A percentile compares a stretch with the other conserved stretches of the same genome.
Evolutionary conservation across 129 eudicot species (phyloP).

Genomic region (Rutidosis leptorrhynchoides): DNA sequence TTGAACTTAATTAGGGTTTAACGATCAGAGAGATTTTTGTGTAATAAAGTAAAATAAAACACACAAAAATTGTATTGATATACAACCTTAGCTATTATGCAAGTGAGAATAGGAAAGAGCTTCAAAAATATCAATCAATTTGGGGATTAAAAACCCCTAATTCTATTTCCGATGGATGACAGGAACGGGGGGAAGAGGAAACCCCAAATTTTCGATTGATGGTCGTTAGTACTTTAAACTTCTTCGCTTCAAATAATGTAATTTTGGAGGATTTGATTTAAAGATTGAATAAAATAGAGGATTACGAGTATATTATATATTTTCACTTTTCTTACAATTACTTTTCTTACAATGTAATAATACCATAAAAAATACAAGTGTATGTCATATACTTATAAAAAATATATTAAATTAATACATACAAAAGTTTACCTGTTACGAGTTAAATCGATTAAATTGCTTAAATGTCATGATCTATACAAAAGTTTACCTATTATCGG

Average conservation of each 20-base stretch:
- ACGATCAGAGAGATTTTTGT: not conserved
- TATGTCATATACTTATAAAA: no score
- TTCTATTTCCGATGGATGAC: not conserved
- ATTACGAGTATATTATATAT: no score
- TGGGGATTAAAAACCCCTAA: not conserved
- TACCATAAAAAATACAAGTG: no score
- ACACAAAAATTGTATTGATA: not conserved
- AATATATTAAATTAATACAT: no score
- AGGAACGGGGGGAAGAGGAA: not conserved
- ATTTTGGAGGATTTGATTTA: no score
- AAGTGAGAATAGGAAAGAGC: not conserved
- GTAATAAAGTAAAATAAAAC: not conserved
- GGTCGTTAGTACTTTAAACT: not conserved
- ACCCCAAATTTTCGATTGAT: not conserved
- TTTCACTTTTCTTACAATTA: no score
- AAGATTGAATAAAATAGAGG: no score
- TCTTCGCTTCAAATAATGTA: not conserved
- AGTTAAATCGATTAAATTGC: no score
- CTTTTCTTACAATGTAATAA: no score
- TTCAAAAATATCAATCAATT: not conserved
- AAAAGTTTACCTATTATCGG: no score
- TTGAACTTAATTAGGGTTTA: not conserved
- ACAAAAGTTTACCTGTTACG: no score
- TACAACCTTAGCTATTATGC: not conserved
- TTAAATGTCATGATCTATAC: no score